These are phyloP conservation scores for Thalassiosira exigua DNA, from an alignment of 352 stramenopile species.

Conservation along the genomic window DNA sequence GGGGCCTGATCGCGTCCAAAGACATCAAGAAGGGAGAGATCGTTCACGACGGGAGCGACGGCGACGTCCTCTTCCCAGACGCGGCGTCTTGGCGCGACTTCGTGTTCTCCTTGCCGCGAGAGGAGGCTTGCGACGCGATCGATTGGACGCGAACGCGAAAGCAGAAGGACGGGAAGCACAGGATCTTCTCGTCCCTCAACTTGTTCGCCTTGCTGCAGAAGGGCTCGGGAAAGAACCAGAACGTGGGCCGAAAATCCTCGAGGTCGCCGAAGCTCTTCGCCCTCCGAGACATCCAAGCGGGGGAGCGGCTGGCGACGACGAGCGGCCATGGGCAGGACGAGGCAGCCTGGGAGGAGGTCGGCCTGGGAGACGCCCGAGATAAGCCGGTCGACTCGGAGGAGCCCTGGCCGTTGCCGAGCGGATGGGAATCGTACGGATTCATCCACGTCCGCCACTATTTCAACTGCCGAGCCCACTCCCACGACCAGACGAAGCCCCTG, in stretches of 20 bases:
- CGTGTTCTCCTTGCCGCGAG: constrained; percentile 32
- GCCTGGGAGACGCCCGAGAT: too few species aligned
- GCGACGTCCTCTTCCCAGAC: constrained; percentile 20
- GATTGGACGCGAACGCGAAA: constrained; percentile 42
- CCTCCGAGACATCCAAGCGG: too few species aligned
- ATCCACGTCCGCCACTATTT: constrained; percentile 23
- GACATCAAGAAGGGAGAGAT: constrained; percentile 46
- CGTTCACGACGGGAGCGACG: constrained; percentile 26
- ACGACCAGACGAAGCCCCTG: constrained; percentile 25
- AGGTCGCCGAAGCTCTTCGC: too few species aligned
- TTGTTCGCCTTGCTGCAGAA: too few species aligned
- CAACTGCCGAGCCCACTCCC: constrained; percentile 3
- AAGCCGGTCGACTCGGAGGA: too few species aligned
- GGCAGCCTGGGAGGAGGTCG: too few species aligned
- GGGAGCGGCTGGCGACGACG: too few species aligned
- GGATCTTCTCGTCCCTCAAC: too few species aligned
- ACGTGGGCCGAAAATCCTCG: too few species aligned
- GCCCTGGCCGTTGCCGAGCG: neutral
- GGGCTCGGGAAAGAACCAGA: too few species aligned
- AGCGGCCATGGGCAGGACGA: too few species aligned
- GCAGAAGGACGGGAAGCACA: too few species aligned
- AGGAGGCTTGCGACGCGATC: constrained; percentile 26
- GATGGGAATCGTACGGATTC: constrained; percentile 27
- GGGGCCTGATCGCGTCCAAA: constrained; percentile 2
- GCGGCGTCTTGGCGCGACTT: constrained; percentile 6